phyloP scores from a whole-genome alignment of 1,284 basidiomycete species.

The Boletus mariae region DNA sequence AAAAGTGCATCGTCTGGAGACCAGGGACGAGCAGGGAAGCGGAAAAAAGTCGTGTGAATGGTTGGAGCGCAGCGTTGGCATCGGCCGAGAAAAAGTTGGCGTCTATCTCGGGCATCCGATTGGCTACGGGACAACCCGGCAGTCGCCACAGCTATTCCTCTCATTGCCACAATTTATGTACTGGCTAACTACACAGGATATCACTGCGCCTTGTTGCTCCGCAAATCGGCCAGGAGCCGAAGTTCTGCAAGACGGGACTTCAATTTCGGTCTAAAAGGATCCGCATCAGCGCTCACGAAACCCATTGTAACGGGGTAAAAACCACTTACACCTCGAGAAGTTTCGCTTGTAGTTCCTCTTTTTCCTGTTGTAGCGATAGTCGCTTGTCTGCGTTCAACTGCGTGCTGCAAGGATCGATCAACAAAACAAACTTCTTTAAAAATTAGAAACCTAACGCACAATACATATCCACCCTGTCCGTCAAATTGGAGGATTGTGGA shows the following conservation, averaged over 20 bases:
- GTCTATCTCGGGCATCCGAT: too few relatives aligned
- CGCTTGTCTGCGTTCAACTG: conserved; percentile 90
- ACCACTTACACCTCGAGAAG: conserved; percentile 71
- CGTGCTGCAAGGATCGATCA: conserved; percentile 49
- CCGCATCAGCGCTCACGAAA: conserved; percentile 4
- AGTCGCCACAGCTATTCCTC: neutral
- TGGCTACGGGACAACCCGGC: conserved; percentile 27
- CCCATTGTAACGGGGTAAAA: neutral
- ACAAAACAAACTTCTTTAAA: neutral
- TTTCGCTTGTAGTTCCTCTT: conserved; percentile 78
- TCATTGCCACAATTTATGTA: neutral
- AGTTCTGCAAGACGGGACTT: conserved; percentile 74
- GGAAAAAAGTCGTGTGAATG: conserved; percentile 26
- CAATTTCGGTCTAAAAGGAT: conserved; percentile 67
- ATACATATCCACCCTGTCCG: conserved; percentile 78
- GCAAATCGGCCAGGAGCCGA: conserved; percentile 20
- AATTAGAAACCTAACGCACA: conserved; percentile 50
- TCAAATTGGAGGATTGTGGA: conserved; percentile 89
- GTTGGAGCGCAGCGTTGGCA: conserved; percentile 9
- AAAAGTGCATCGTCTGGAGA: conserved; percentile 59
- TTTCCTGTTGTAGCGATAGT: conserved; percentile 91
- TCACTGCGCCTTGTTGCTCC: conserved; percentile 1
- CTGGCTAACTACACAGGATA: neutral
- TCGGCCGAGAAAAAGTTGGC: conserved; percentile 18
- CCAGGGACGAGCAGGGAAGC: conserved; percentile 9